Conservation (phyloP, 495 filamentous ascomycete species). For the Xylaria cubensis region DNA sequence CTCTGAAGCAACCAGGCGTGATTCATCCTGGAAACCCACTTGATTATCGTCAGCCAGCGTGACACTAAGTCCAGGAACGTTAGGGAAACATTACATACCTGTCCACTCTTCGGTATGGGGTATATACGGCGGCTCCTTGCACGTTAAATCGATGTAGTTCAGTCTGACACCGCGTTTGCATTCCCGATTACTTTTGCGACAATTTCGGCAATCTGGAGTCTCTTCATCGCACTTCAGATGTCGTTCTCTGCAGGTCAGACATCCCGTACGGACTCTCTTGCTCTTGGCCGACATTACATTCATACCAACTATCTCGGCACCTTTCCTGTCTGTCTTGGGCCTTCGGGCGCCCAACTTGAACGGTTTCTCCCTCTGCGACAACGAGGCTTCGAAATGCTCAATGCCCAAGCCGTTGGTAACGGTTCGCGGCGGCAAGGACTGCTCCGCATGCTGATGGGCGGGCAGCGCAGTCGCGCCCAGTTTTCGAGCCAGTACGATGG, state of each 20-base stretch:
- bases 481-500: conserved; percentile 44
- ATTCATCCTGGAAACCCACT: conserved; percentile 86
- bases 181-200: conserved; percentile 81
- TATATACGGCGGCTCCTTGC: conserved; percentile 68
- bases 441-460: conserved; percentile 39
- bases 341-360: conserved; percentile 30
- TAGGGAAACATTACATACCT: conserved; percentile 49
- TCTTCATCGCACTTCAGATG: conserved; percentile 79
- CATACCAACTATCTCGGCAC: conserved; percentile 36
- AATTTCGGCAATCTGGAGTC: conserved; percentile 80
- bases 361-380: conserved; percentile 37
- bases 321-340: conserved; percentile 35
- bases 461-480: conserved; percentile 39
- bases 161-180: conserved; percentile 88
- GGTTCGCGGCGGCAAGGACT: conserved; percentile 44
- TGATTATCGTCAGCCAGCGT: conserved; percentile 27
- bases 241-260: conserved; percentile 77
- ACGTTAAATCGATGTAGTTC: conserved; percentile 90
- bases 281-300: conserved; percentile 60
- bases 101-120: conserved; percentile 69
- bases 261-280: conserved; percentile 76
- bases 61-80: not conserved
- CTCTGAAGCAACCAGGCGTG: conserved; percentile 87
- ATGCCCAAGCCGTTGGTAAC: conserved; percentile 39
- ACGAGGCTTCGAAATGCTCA: conserved; percentile 34